Base-by-base conservation (phyloP, 2,329 filamentous ascomycete genomes). In the Aspergillus flavus region DNA sequence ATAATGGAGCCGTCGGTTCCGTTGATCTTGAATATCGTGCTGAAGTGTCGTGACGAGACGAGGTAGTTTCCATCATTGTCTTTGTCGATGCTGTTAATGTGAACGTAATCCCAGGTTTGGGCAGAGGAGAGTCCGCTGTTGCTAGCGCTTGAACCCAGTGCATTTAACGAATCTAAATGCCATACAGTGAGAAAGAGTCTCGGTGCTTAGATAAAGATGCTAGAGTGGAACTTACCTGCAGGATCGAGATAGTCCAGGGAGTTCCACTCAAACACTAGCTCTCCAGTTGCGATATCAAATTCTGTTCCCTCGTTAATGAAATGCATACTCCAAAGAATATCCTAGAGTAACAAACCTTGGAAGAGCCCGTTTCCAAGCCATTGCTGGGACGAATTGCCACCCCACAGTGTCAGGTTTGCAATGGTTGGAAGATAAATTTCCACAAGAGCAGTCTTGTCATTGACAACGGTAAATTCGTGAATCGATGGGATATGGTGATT, bases 21-120 rank as follows among this genome's bases (percentile, higher is more conserved):
- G 21, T 64, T 68, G 21, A 75, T 66, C 48, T 73, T 73, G 62
- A 72, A 75, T 10, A 75, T 67, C 2, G 66, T 62, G 39, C 70
- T 72, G 12, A 64, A 64, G 57, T 75, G 72, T 4, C 72, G 65
- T 1, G 70, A 65, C 5, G 72, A 74, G 14, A 75, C 57, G 0
- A 75, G 64, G 50, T 74, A 75, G 59, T 74, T 66, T 6, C 72
- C 72, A 7, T 69, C 63, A 1, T 48, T 11, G 28, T 63, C 45
- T 45, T 69, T 69, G 45, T 68, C 66, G 0, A 69, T 36, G 3
- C 57, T 61, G 57, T 75, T 75, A 43, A 74, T 69, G 56, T 75
- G 73, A 57, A 74, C 68, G 41, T 72, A 75, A 46, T 77, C 75
- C 72, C 74, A 76, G 4, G 73, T 58, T 2, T 46, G 43, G 10